phyloP scores from a whole-genome alignment of 805 yeast genomes.

The Myxozyma geophila region DNA sequence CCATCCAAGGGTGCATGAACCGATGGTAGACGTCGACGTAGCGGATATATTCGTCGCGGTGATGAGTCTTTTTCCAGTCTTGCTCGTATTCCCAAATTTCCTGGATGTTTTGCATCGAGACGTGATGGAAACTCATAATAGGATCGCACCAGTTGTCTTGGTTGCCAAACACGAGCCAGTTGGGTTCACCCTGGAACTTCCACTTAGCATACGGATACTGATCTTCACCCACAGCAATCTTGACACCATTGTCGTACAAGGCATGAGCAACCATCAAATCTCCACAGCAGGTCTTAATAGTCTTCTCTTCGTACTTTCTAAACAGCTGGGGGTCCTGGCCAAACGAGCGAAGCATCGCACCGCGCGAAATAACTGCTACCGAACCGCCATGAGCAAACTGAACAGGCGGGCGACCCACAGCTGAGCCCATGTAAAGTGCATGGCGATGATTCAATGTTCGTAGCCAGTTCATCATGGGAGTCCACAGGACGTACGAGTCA shows the following conservation, averaged over 20 bases:
- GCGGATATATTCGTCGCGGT: conserved; percentile 26
- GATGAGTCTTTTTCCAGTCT: conserved; percentile 25
- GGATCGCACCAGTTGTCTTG: conserved; percentile 42
- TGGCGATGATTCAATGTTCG: conserved; percentile 40
- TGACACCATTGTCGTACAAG: conserved; percentile 36
- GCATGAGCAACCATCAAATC: conserved; percentile 44
- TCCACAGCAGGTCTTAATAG: conserved; percentile 44
- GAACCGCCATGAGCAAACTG: conserved; percentile 49
- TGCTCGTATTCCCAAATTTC: conserved; percentile 45
- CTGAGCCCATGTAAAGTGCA: conserved; percentile 44
- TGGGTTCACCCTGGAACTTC: conserved; percentile 44
- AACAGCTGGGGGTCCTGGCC: conserved; percentile 36
- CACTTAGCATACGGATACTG: conserved; percentile 27
- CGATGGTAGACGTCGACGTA: conserved; percentile 45
- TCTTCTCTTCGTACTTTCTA: conserved; percentile 34
- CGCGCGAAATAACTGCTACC: conserved; percentile 45
- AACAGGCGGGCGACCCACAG: conserved; percentile 36
- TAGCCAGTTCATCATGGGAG: conserved; percentile 40
- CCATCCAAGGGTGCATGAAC: conserved; percentile 37
- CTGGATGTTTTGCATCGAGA: conserved; percentile 33
- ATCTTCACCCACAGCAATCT: conserved; percentile 19
- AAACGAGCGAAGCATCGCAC: conserved; percentile 43
- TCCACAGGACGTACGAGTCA: conserved; percentile 43
- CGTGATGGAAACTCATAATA: conserved; percentile 45
- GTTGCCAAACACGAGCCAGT: conserved; percentile 28